Conservation (phyloP, 2,329 filamentous ascomycete species). For the Aschersonia sp. region DNA sequence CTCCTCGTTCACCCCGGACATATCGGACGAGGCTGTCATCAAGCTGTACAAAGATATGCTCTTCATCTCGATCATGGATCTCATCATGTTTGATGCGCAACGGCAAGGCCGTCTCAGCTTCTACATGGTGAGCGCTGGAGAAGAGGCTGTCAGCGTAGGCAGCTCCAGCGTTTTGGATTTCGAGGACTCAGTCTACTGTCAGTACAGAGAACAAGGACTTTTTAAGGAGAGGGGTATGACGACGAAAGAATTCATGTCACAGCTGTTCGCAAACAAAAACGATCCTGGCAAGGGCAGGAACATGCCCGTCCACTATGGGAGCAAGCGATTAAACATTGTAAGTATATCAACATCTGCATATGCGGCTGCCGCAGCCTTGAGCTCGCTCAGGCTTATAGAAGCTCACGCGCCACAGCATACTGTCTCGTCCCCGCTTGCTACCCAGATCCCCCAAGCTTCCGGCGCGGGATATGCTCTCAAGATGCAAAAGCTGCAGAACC, state of each 20-base stretch:
- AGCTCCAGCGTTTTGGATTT: constrained; percentile 70
- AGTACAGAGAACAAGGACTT: constrained; percentile 88
- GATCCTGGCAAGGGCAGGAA: constrained; percentile 75
- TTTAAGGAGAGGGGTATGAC: constrained; percentile 82
- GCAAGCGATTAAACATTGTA: constrained; percentile 69
- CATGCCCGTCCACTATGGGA: constrained; percentile 96
- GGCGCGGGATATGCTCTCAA: constrained; percentile 83
- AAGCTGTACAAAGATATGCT: constrained; percentile 53
- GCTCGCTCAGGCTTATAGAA: no score
- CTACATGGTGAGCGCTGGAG: constrained; percentile 92
- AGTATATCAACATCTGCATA: constrained; percentile 14
- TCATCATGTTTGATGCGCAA: constrained; percentile 97
- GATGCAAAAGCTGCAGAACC: constrained; percentile 59
- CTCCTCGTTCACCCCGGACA: constrained; percentile 50
- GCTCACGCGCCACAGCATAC: constrained; percentile 43
- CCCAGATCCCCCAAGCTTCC: constrained; percentile 76
- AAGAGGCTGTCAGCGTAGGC: constrained; percentile 87
- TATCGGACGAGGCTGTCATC: constrained; percentile 46
- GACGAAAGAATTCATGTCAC: constrained; percentile 83
- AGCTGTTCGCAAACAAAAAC: constrained; percentile 76
- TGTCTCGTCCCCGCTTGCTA: constrained; percentile 69
- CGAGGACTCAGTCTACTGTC: constrained; percentile 83
- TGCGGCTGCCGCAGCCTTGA: neutral
- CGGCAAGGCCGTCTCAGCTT: constrained; percentile 87
- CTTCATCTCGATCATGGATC: constrained; percentile 70